phyloP scores from a whole-genome alignment of 2,329 filamentous ascomycete species.

The Sporothrix euskadiensis region DNA sequence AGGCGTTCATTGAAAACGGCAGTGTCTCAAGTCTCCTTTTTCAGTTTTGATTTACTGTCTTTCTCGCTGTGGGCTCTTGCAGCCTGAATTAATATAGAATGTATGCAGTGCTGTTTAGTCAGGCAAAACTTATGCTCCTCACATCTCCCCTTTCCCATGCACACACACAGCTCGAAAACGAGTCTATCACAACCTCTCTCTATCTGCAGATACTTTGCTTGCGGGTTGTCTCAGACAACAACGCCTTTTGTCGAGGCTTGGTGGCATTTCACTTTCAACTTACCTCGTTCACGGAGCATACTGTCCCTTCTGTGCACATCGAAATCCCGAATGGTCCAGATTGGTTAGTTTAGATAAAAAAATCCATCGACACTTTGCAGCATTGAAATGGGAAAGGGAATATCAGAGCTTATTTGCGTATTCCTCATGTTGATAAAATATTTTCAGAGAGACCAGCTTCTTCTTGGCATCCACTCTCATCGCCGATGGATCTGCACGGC shows the following conservation, averaged over 20 bases:
- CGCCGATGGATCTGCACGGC: neutral
- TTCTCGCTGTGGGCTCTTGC: neutral
- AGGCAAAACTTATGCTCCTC: neutral
- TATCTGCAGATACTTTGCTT: neutral
- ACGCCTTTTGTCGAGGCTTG: neutral
- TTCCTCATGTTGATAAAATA: neutral
- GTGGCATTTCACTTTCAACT: neutral
- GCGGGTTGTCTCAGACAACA: neutral
- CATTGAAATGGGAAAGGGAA: neutral
- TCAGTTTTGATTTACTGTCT: neutral
- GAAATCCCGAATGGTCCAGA: neutral
- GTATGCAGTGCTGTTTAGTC: neutral
- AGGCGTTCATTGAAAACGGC: slow-evolving; percentile 15
- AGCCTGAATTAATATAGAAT: neutral
- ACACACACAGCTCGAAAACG: neutral
- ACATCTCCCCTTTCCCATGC: neutral
- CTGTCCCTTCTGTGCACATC: neutral
- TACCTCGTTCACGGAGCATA: neutral
- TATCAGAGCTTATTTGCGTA: neutral
- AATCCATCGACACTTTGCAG: neutral
- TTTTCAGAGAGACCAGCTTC: neutral
- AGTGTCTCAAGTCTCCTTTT: slow-evolving; percentile 20
- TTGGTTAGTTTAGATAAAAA: neutral
- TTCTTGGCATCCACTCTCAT: neutral
- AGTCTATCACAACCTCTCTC: neutral